A percentile compares a stretch with the other conserved stretches of the same genome.
Conservation (phyloP, 805 yeast species). For the Candida xyloterini region DNA sequence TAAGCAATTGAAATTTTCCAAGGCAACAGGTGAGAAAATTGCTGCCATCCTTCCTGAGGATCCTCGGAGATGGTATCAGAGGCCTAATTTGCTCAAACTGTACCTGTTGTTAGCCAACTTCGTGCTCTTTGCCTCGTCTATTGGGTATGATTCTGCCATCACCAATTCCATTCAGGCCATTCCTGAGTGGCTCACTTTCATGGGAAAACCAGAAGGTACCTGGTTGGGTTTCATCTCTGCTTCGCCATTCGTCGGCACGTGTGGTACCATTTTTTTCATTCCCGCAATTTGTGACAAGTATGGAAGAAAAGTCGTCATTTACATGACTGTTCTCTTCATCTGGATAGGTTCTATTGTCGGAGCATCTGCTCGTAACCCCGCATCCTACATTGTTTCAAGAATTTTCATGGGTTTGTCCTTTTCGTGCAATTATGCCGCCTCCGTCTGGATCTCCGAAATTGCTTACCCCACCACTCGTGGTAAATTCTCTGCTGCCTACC, state of each 20-base stretch:
- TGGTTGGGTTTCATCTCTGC: slow-evolving; percentile 23
- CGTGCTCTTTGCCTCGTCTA: slow-evolving; percentile 18
- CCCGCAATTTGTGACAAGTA: slow-evolving; percentile 17
- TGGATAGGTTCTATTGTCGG: slow-evolving; percentile 21
- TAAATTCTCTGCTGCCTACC: slow-evolving; percentile 35
- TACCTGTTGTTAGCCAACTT: slow-evolving; percentile 13
- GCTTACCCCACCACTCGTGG: slow-evolving; percentile 36
- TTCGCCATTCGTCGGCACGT: slow-evolving; percentile 20
- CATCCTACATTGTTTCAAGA: slow-evolving; percentile 19
- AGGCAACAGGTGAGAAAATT: slow-evolving; percentile 16
- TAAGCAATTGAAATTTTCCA: slow-evolving; percentile 1
- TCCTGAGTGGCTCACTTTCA: slow-evolving; percentile 15
- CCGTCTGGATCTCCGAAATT: slow-evolving; percentile 29
- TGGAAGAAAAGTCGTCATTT: slow-evolving; percentile 17
- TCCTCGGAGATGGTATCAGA: slow-evolving; percentile 18
- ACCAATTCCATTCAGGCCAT: slow-evolving; percentile 21
- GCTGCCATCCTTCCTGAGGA: slow-evolving; percentile 18
- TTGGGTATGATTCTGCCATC: slow-evolving; percentile 22
- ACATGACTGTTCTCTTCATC: slow-evolving; percentile 10
- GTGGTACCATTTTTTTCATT: slow-evolving; percentile 17
- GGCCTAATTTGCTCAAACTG: slow-evolving; percentile 18
- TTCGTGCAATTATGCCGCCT: slow-evolving; percentile 19
- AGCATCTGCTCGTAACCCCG: slow-evolving; percentile 17
- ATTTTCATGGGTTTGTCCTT: slow-evolving; percentile 19
- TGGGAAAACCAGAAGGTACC: slow-evolving; percentile 18